Percentiles rank a stretch among this genome's conserved stretches.
Conservation (phyloP, 805 yeast species). For the Kodamaea sagamina region DNA sequence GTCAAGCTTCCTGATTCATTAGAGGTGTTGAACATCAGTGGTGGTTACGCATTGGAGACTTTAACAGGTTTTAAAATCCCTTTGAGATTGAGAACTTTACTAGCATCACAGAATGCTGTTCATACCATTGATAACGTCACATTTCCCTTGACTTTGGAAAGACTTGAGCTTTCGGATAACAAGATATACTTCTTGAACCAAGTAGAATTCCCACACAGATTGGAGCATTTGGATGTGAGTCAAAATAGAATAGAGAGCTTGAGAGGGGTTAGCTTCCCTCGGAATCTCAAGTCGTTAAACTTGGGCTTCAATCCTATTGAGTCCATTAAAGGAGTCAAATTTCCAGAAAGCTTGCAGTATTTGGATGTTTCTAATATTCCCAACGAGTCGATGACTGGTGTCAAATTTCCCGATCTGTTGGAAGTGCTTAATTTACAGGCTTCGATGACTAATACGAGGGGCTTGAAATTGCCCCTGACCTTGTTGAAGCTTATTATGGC, state of each 20-base stretch:
- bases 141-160: slow-evolving; percentile 36
- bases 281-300: slow-evolving; percentile 29
- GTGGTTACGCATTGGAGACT: slow-evolving; percentile 41
- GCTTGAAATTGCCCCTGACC: slow-evolving; percentile 39
- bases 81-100: slow-evolving; percentile 26
- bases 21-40: slow-evolving; percentile 41
- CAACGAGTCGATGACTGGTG: slow-evolving; percentile 48
- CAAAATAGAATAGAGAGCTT: slow-evolving; percentile 42
- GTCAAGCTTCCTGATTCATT: slow-evolving; percentile 40
- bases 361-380: slow-evolving; percentile 46
- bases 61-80: slow-evolving; percentile 44
- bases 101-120: slow-evolving; percentile 38
- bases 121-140: slow-evolving; percentile 36
- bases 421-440: slow-evolving; percentile 40
- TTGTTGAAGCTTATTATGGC: slow-evolving; percentile 35
- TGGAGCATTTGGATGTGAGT: slow-evolving; percentile 37
- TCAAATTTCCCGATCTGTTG: slow-evolving; percentile 45
- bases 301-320: slow-evolving; percentile 44
- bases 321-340: slow-evolving; percentile 41
- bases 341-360: slow-evolving; percentile 38
- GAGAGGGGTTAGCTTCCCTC: slow-evolving; percentile 40
- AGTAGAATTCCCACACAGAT: slow-evolving; percentile 38
- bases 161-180: slow-evolving; percentile 38
- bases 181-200: slow-evolving; percentile 40
- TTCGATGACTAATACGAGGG: slow-evolving; percentile 47